Conservation (phyloP, 345 rosid genomes). For the Boechera retrofracta region DNA sequence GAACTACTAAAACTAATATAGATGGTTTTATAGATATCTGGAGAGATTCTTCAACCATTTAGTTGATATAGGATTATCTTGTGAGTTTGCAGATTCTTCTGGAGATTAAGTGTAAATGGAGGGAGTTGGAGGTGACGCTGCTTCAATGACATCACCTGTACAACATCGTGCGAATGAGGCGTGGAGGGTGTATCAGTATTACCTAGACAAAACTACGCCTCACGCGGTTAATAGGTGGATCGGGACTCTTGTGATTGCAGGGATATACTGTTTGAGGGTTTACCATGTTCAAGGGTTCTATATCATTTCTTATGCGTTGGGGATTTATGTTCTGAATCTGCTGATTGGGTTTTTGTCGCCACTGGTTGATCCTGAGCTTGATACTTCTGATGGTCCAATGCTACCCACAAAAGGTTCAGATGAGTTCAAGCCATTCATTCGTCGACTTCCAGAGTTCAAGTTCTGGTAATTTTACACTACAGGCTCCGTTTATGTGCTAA, state of each 20-base stretch:
- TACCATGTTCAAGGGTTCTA: conserved; percentile 78
- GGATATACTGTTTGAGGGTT: conserved; percentile 66
- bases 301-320: conserved; percentile 78
- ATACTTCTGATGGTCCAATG: conserved; percentile 65
- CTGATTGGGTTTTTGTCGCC: conserved; percentile 90
- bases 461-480: conserved; percentile 63
- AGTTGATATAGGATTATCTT: conserved; percentile 17
- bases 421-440: conserved; percentile 92
- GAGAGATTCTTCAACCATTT: conserved; percentile 4
- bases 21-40: not conserved
- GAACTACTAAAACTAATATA: not conserved
- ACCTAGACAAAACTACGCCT: conserved; percentile 83
- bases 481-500: not conserved
- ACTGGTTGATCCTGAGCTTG: conserved; percentile 82
- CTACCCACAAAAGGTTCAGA: conserved; percentile 90
- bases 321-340: conserved; percentile 78
- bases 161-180: conserved; percentile 63
- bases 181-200: conserved; percentile 77
- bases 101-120: conserved; percentile 55
- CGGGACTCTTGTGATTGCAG: conserved; percentile 58
- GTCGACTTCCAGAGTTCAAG: conserved; percentile 92
- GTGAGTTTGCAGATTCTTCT: conserved; percentile 46
- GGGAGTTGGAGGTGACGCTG: conserved; percentile 66
- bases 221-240: conserved; percentile 75
- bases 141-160: conserved; percentile 61